These are phyloP conservation scores for Coprinopsis cinerea DNA, from an alignment of 768 basidiomycete species.

Conservation along the genomic window DNA sequence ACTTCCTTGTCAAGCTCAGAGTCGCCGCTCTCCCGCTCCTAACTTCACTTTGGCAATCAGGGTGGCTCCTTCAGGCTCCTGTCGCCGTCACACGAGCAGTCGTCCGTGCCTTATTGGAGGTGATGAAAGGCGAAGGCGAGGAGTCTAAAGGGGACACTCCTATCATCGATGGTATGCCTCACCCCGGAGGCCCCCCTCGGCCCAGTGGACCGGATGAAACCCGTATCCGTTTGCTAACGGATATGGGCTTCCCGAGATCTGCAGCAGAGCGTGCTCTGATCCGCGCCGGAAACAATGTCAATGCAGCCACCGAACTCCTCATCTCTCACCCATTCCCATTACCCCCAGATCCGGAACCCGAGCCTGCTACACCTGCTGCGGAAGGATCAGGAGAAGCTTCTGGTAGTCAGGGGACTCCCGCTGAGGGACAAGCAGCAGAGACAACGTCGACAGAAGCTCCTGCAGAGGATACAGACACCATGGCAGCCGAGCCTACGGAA, in stretches of 20 bases:
- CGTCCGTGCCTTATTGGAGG: constrained; percentile 72
- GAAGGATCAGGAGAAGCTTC: not conserved
- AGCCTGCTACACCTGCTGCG: constrained; percentile 13
- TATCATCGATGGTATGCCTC: constrained; percentile 16
- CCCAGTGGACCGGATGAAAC: constrained; percentile 63
- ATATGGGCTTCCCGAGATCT: constrained; percentile 96
- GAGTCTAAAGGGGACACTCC: constrained; percentile 43
- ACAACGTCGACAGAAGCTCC: constrained; percentile 20
- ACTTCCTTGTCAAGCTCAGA: constrained; percentile 81
- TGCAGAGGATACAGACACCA: not conserved
- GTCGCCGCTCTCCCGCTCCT: constrained; percentile 62
- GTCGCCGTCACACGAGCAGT: constrained; percentile 69
- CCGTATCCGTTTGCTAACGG: constrained; percentile 76
- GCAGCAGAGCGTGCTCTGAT: constrained; percentile 80
- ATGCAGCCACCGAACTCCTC: constrained; percentile 81
- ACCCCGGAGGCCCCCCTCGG: constrained; percentile 25
- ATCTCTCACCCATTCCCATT: constrained; percentile 77
- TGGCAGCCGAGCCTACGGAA: too few species aligned
- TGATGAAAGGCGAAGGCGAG: constrained; percentile 80
- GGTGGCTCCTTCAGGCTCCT: constrained; percentile 77
- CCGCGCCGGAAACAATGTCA: constrained; percentile 85
- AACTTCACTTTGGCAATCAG: constrained; percentile 69
- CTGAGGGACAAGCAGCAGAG: constrained; percentile 11
- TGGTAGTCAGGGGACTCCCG: constrained; percentile 16
- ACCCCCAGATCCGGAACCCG: constrained; percentile 57